Evolutionary conservation across 768 basidiomycete genomes (phyloP).

Genomic region (Trametes punicea): DNA sequence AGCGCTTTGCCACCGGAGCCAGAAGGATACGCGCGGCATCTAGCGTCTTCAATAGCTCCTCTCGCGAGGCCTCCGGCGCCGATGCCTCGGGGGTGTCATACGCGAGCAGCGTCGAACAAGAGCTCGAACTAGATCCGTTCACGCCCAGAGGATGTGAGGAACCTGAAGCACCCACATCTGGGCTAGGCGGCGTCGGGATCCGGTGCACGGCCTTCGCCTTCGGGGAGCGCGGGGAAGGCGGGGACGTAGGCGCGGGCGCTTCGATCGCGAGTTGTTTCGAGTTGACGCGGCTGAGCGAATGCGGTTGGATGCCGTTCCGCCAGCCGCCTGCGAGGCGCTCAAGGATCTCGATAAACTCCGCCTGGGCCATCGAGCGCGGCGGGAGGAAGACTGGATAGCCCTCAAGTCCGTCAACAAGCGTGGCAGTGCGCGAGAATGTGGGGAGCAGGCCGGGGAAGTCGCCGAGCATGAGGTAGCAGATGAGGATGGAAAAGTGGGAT

Average conservation of each 20-base stretch:
- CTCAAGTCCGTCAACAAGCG: conserved; percentile 76
- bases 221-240: conserved; percentile 20
- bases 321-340: conserved; percentile 80
- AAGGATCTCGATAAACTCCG: conserved; percentile 82
- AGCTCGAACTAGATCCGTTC: conserved; percentile 31
- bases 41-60: conserved; percentile 52
- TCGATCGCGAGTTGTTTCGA: conserved; percentile 46
- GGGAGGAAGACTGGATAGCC: conserved; percentile 88
- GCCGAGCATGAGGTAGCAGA: conserved; percentile 74
- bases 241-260: conserved; percentile 25
- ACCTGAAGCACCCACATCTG: conserved; percentile 25
- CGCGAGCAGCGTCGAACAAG: conserved; percentile 20
- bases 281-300: conserved; percentile 41
- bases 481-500: conserved; percentile 76
- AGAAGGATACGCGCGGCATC: conserved; percentile 72
- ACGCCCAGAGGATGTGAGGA: conserved; percentile 22
- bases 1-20: conserved; percentile 63
- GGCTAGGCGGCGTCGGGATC: conserved; percentile 23
- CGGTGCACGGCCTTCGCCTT: conserved; percentile 27
- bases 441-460: conserved; percentile 63
- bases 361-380: conserved; percentile 85
- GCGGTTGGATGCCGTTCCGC: conserved; percentile 60
- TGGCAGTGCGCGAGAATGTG: conserved; percentile 62
- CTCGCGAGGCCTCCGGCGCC: conserved; percentile 7
- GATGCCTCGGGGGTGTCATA: background rate